These are phyloP conservation scores for Dissophora ornata DNA, from an alignment of 192 early-diverging fungal species.

Conservation along the genomic window DNA sequence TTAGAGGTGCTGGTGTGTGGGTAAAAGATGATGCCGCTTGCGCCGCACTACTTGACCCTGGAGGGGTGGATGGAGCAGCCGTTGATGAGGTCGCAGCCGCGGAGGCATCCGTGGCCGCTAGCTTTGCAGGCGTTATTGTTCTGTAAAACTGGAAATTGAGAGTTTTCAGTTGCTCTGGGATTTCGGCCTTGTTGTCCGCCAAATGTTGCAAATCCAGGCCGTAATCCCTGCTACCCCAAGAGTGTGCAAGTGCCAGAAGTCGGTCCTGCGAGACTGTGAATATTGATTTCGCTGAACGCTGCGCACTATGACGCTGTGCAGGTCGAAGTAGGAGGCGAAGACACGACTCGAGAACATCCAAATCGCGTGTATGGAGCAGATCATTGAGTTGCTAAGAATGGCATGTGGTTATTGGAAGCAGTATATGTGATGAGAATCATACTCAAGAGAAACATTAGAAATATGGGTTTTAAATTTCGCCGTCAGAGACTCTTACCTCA, in stretches of 20 bases:
- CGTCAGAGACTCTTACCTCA: slow-evolving; percentile 80
- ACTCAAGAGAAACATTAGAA: too few species aligned
- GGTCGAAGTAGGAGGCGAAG: slow-evolving; percentile 87
- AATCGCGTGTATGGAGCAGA: slow-evolving; percentile 81
- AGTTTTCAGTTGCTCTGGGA: slow-evolving; percentile 53
- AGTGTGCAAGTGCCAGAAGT: slow-evolving; percentile 68
- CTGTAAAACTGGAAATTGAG: slow-evolving; percentile 77
- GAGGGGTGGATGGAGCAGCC: slow-evolving; percentile 14
- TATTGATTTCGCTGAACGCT: slow-evolving; percentile 71
- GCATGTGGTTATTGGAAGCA: too few species aligned
- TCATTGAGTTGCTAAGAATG: slow-evolving; percentile 79
- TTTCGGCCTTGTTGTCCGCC: slow-evolving; percentile 45
- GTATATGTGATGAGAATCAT: too few species aligned
- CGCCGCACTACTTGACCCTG: slow-evolving; percentile 5
- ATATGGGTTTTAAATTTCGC: too few species aligned
- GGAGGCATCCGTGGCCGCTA: slow-evolving; percentile 15
- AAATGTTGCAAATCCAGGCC: slow-evolving; percentile 63
- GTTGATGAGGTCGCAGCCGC: slow-evolving; percentile 16
- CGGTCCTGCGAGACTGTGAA: slow-evolving; percentile 68
- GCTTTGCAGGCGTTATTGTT: slow-evolving; percentile 38
- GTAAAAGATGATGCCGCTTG: slow-evolving; percentile 7
- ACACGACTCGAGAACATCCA: slow-evolving; percentile 82
- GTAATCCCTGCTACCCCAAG: slow-evolving; percentile 68
- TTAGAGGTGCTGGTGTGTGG: slow-evolving; percentile 12
- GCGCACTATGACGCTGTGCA: slow-evolving; percentile 90